These are phyloP conservation scores for Fusarium pininemorale DNA, from an alignment of 2,329 filamentous ascomycete genomes.

Conservation along the genomic window DNA sequence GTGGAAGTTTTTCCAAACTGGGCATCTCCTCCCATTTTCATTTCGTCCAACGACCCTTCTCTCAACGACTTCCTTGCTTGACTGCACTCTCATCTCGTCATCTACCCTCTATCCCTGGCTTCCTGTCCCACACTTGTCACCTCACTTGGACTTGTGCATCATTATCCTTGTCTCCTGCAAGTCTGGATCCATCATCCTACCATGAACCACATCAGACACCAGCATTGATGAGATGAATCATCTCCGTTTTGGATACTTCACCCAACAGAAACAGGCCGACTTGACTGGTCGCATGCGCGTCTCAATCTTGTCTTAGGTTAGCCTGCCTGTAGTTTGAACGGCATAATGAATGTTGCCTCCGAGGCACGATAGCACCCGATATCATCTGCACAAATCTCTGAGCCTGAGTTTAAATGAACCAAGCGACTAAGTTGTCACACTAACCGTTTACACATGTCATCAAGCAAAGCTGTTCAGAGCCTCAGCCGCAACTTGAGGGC, in stretches of 20 bases:
- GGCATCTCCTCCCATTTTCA: slow-evolving; percentile 10
- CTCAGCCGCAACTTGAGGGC: slow-evolving; percentile 20
- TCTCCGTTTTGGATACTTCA: not conserved
- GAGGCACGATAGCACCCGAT: not conserved
- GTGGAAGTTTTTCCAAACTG: slow-evolving; percentile 10
- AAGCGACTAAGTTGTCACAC: slow-evolving; percentile 34
- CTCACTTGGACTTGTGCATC: slow-evolving; percentile 1
- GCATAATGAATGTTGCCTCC: slow-evolving; percentile 9
- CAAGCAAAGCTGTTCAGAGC: slow-evolving; percentile 5
- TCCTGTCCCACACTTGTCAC: slow-evolving; percentile 15
- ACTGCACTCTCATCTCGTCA: not conserved
- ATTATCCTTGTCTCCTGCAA: slow-evolving; percentile 6
- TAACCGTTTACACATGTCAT: slow-evolving; percentile 26
- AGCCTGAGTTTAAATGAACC: slow-evolving; percentile 17
- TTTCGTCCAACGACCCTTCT: slow-evolving; percentile 1
- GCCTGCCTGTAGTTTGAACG: slow-evolving; percentile 4
- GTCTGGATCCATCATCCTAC: not conserved
- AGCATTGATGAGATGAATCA: not conserved
- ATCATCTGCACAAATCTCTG: not conserved
- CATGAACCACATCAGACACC: slow-evolving; percentile 15
- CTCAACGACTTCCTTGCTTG: not conserved
- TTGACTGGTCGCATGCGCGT: not conserved
- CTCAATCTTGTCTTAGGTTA: not conserved
- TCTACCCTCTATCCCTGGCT: not conserved
- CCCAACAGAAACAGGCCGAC: not conserved